Evolutionary conservation across 495 filamentous ascomycete genomes (phyloP).

Genomic region (Niebla homalea): DNA sequence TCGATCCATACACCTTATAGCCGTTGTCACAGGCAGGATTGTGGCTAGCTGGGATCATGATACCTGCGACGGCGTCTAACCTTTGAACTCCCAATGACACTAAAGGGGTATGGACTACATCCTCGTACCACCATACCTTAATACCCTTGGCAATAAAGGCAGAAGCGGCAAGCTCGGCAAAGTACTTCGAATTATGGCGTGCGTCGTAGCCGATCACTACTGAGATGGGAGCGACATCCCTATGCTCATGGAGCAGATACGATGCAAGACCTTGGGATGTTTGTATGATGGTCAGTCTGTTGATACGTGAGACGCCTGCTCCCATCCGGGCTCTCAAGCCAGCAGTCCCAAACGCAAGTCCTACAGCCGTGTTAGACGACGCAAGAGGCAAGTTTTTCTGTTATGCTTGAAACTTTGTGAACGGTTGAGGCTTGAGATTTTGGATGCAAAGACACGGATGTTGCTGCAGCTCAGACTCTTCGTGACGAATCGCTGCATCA

Average conservation of each 20-base stretch:
- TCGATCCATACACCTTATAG: constrained; percentile 51
- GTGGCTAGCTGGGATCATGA: constrained; percentile 64
- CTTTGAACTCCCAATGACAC: constrained; percentile 53
- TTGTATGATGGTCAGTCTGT: constrained; percentile 56
- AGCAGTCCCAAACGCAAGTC: constrained; percentile 58
- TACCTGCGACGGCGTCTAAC: constrained; percentile 45
- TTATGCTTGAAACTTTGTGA: background rate
- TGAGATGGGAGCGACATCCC: constrained; percentile 28
- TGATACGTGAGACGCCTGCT: constrained; percentile 59
- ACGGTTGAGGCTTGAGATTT: background rate
- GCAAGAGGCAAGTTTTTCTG: constrained; percentile 4
- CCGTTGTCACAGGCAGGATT: constrained; percentile 60
- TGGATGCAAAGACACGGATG: background rate
- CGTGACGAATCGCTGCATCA: background rate
- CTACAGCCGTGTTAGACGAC: constrained; percentile 16
- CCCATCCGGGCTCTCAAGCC: constrained; percentile 58
- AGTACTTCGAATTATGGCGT: constrained; percentile 51
- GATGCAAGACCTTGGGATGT: constrained; percentile 58
- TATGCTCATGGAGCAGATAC: constrained; percentile 36
- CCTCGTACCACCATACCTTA: constrained; percentile 47
- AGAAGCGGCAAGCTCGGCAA: constrained; percentile 49
- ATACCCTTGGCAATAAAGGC: constrained; percentile 50
- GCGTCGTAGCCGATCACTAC: constrained; percentile 59
- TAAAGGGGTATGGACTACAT: constrained; percentile 47
- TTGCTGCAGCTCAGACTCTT: background rate